Evolutionary conservation across 768 basidiomycete genomes (phyloP).

Genomic region (Kwoniella shandongensis): DNA sequence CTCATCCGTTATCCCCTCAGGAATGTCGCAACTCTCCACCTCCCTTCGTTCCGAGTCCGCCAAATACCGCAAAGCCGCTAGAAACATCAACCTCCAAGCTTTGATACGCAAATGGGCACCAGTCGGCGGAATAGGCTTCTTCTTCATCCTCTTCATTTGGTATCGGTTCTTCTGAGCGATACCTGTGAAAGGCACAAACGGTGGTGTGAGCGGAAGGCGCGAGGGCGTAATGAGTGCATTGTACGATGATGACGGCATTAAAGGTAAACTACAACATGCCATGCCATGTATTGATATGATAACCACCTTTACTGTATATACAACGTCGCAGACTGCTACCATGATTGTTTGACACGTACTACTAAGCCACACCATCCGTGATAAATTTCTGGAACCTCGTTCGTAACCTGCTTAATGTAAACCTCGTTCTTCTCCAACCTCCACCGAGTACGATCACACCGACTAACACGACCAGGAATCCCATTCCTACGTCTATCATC

Average conservation of each 20-base stretch:
- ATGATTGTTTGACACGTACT: background rate
- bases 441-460: slow-evolving; percentile 29
- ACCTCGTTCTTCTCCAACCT: slow-evolving; percentile 31
- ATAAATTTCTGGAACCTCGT: slow-evolving; percentile 18
- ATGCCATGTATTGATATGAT: slow-evolving; percentile 5
- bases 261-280: background rate
- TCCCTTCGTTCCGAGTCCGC: slow-evolving; percentile 93
- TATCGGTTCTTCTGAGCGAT: slow-evolving; percentile 56
- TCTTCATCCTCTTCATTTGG: slow-evolving; percentile 68
- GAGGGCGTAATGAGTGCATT: background rate
- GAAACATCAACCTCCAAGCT: slow-evolving; percentile 89
- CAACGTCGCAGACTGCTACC: too few relatives aligned
- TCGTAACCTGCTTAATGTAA: slow-evolving; percentile 19
- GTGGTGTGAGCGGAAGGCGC: too few relatives aligned
- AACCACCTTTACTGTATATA: too few relatives aligned
- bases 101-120: slow-evolving; percentile 96
- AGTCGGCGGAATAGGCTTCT: slow-evolving; percentile 68
- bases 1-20: slow-evolving; percentile 54
- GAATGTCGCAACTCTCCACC: slow-evolving; percentile 94
- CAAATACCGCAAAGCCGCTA: slow-evolving; percentile 92
- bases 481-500: slow-evolving; percentile 38
- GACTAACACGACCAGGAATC: slow-evolving; percentile 33
- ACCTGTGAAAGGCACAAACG: background rate
- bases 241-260: background rate
- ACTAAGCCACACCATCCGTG: background rate